Conservation (phyloP, 2,329 filamentous ascomycete genomes). For the Fusarium sp. region DNA sequence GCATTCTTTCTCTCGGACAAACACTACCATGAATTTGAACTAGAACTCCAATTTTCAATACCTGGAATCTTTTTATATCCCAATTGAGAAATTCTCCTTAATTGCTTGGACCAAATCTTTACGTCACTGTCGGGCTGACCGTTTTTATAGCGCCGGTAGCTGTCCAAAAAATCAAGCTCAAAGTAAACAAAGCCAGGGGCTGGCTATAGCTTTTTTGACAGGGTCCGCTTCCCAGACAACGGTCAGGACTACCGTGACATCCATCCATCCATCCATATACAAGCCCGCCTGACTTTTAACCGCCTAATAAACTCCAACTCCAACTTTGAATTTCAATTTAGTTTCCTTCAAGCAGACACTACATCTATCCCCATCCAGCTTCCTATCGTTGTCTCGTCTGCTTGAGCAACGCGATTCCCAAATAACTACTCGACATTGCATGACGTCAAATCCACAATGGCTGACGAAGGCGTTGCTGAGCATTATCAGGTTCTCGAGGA, state of each 20-base stretch:
- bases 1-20: constrained; percentile 20
- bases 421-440: constrained; percentile 33
- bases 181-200: constrained; percentile 54
- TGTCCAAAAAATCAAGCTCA: constrained; percentile 51
- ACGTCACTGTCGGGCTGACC: constrained; percentile 21
- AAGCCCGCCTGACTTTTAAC: constrained; percentile 36
- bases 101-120: constrained; percentile 5
- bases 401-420: constrained; percentile 16
- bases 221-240: constrained; percentile 53
- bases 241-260: constrained; percentile 34
- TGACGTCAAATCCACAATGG: constrained; percentile 58
- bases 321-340: constrained; percentile 20
- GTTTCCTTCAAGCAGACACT: constrained; percentile 4
- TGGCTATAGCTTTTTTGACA: constrained; percentile 41
- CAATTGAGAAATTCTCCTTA: constrained; percentile 3
- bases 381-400: constrained; percentile 14
- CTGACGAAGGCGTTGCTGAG: constrained; percentile 76
- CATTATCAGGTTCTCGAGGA: constrained; percentile 97
- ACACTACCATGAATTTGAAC: not conserved
- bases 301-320: constrained; percentile 38
- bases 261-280: not conserved
- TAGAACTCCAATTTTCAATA: not conserved
- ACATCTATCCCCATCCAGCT: constrained; percentile 6
- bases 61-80: not conserved
- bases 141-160: constrained; percentile 19